Conservation (phyloP, 441 rosid species). For the Capsella rubella region DNA sequence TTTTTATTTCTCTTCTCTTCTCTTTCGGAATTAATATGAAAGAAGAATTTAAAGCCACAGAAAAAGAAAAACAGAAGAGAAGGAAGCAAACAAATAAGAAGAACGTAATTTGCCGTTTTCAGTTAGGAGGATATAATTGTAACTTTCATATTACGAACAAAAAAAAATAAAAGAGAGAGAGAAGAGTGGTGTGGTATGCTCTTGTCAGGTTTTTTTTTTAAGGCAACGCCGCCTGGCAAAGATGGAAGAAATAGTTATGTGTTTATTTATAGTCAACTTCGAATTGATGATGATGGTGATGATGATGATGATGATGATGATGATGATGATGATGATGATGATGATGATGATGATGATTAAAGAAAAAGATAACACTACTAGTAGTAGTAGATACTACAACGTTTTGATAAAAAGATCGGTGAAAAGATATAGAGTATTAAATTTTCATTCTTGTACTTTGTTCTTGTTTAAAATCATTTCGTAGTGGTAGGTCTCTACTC, state of each 20-base stretch:
- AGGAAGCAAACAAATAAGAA: constrained; percentile 29
- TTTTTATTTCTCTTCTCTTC: neutral
- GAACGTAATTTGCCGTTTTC: constrained; percentile 45
- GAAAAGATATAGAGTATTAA: constrained; percentile 34
- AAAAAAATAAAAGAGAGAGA: neutral
- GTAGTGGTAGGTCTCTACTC: constrained; percentile 20
- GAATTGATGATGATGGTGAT: constrained; percentile 10
- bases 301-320: no score
- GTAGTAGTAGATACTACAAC: neutral
- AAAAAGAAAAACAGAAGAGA: neutral
- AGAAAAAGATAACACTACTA: neutral
- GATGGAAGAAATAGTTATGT: constrained; percentile 29
- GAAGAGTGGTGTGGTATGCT: neutral
- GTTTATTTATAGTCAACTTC: constrained; percentile 43
- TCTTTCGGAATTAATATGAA: constrained; percentile 11
- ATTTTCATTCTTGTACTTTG: constrained; percentile 43
- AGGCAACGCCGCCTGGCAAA: constrained; percentile 46
- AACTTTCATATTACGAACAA: neutral
- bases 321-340: no score
- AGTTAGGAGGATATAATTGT: constrained; percentile 45
- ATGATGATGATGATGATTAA: neutral
- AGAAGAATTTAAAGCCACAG: neutral
- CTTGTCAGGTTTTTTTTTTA: constrained; percentile 47
- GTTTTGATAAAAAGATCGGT: constrained; percentile 21
- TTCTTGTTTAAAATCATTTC: neutral